Evolutionary conservation across 2,329 filamentous ascomycete genomes (phyloP).

Genomic region (Torrubiellomyces zombiae): DNA sequence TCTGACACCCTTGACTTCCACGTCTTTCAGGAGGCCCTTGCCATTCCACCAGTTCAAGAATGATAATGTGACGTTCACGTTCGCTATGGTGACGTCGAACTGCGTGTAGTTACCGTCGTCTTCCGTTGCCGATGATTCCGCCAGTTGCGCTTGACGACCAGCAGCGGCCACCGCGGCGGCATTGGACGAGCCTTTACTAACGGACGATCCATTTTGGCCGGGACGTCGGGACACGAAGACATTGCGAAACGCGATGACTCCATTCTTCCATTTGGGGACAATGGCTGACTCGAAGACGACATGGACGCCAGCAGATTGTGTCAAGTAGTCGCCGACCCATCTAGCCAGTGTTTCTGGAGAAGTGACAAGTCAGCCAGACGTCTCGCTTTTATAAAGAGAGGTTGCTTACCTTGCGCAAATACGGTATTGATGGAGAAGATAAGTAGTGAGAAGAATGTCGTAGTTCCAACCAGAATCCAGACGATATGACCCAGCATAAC

Average conservation of each 20-base stretch:
- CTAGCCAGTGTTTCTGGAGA: slow-evolving; percentile 70
- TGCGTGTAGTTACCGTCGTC: slow-evolving; percentile 97
- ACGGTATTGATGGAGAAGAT: slow-evolving; percentile 92
- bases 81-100: slow-evolving; percentile 88
- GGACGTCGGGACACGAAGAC: slow-evolving; percentile 89
- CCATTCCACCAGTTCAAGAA: slow-evolving; percentile 99
- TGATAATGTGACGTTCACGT: slow-evolving; percentile 88
- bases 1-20: slow-evolving; percentile 84
- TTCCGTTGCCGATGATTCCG: slow-evolving; percentile 18
- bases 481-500: slow-evolving; percentile 83
- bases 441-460: slow-evolving; percentile 84
- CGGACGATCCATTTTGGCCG: slow-evolving; percentile 63
- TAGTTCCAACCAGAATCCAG: slow-evolving; percentile 93
- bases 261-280: slow-evolving; percentile 87
- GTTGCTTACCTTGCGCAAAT: slow-evolving; percentile 72
- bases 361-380: too few species aligned
- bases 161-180: slow-evolving; percentile 77
- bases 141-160: slow-evolving; percentile 32
- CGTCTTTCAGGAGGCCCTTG: slow-evolving; percentile 77
- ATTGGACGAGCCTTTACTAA: slow-evolving; percentile 82
- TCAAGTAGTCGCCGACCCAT: slow-evolving; percentile 91
- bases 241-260: slow-evolving; percentile 91
- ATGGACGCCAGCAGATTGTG: slow-evolving; percentile 78
- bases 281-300: slow-evolving; percentile 97
- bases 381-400: too few species aligned